phyloP scores from a whole-genome alignment of 495 filamentous ascomycete genomes.

The Penicillium canariense region DNA sequence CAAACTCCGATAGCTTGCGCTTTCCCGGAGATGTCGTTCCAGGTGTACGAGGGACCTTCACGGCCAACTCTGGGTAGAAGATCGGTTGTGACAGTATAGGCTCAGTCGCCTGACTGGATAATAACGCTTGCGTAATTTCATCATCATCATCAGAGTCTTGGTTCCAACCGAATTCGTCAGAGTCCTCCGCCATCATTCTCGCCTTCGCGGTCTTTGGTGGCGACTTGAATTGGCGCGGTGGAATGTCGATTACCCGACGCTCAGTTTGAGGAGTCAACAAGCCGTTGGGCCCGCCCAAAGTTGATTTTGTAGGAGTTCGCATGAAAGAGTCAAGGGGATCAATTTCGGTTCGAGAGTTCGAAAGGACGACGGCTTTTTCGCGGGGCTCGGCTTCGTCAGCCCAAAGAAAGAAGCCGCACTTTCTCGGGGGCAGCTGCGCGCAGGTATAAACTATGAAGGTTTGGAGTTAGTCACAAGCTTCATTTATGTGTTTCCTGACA shows the following conservation, averaged over 20 bases:
- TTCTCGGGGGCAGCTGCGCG: constrained; percentile 46
- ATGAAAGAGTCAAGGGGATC: constrained; percentile 18
- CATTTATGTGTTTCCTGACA: too few relatives aligned
- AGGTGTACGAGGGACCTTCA: constrained; percentile 45
- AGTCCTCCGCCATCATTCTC: constrained; percentile 43
- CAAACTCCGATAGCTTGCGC: constrained; percentile 45
- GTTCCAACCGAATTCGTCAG: constrained; percentile 47
- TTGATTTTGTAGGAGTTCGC: constrained; percentile 24
- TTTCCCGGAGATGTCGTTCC: constrained; percentile 51
- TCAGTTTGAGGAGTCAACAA: constrained; percentile 42
- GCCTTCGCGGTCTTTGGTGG: constrained; percentile 36
- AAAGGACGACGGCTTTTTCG: constrained; percentile 50
- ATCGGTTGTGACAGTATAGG: constrained; percentile 23
- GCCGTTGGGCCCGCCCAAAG: constrained; percentile 9
- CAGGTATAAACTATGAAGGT: constrained; percentile 59
- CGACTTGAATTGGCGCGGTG: constrained; percentile 21
- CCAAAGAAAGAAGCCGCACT: constrained; percentile 74
- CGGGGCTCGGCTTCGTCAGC: constrained; percentile 57
- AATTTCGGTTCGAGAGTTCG: constrained; percentile 48
- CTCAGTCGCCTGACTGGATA: constrained; percentile 11
- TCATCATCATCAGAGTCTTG: constrained; percentile 37
- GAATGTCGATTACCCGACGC: constrained; percentile 14
- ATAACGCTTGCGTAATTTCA: constrained; percentile 14
- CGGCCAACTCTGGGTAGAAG: constrained; percentile 15
- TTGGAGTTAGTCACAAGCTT: not conserved